phyloP scores from a whole-genome alignment of 371 early-diverging fungal genomes.

The Actinomucor elegans region DNA sequence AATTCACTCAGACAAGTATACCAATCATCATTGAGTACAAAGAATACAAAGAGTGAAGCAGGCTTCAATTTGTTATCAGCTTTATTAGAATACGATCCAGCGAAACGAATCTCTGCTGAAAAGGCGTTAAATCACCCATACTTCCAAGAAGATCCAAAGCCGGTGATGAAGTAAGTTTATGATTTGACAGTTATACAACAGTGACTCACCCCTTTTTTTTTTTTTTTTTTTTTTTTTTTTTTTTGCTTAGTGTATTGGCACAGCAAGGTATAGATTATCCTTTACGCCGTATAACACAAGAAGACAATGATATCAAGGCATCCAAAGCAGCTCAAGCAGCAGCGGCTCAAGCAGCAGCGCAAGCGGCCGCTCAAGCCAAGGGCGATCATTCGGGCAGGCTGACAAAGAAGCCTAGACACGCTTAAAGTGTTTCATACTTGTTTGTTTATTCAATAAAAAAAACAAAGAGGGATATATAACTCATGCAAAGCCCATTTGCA shows the following conservation, averaged over 20 bases:
- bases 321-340: conserved; percentile 27
- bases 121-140: conserved; percentile 88
- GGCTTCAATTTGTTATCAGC: conserved; percentile 75
- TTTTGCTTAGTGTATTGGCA: conserved; percentile 43
- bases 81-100: conserved; percentile 93
- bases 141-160: conserved; percentile 89
- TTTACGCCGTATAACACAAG: conserved; percentile 60
- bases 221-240: neutral
- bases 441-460: neutral
- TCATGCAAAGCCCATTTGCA: conserved; percentile 19
- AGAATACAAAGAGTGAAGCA: conserved; percentile 61
- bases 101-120: conserved; percentile 84
- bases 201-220: too few species aligned
- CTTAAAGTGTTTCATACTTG: too few species aligned
- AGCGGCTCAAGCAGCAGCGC: neutral
- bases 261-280: conserved; percentile 67
- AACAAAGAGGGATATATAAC: neutral
- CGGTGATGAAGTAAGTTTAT: conserved; percentile 67
- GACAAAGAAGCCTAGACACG: conserved; percentile 40
- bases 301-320: conserved; percentile 66
- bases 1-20: conserved; percentile 48
- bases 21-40: conserved; percentile 44
- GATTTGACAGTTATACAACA: too few species aligned
- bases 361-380: too few species aligned
- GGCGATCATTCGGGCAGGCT: conserved; percentile 33